Percentiles rank a stretch among this genome's conserved stretches.
These are phyloP conservation scores for Colletotrichum incanum DNA, from an alignment of 2,329 filamentous ascomycete genomes.

Conservation along the genomic window DNA sequence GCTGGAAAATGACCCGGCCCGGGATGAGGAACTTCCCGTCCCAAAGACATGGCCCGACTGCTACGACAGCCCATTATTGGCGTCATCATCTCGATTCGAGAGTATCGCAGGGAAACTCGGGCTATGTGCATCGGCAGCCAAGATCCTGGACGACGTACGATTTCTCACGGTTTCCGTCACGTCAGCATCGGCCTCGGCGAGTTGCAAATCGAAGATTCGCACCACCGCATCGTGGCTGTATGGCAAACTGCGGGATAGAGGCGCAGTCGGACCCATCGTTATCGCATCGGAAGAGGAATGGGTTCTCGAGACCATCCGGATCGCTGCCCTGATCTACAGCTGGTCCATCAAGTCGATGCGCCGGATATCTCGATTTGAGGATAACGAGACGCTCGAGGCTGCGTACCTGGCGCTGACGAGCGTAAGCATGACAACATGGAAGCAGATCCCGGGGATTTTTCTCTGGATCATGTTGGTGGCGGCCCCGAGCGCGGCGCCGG, in stretches of 20 bases:
- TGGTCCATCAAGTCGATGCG: conserved; percentile 46
- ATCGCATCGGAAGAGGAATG: conserved; percentile 31
- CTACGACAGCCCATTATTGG: conserved; percentile 48
- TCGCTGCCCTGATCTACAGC: conserved; percentile 48
- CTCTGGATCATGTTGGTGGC: conserved; percentile 51
- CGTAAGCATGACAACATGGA: conserved; percentile 50
- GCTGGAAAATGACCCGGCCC: conserved; percentile 42
- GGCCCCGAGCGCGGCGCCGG: conserved; percentile 46
- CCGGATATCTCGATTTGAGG: conserved; percentile 48
- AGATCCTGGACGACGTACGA: conserved; percentile 50
- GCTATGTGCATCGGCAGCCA: conserved; percentile 44
- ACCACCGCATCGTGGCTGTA: conserved; percentile 47
- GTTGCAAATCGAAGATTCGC: conserved; percentile 42
- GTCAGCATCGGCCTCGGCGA: conserved; percentile 16
- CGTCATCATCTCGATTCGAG: conserved; percentile 44
- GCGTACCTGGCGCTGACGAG: conserved; percentile 48
- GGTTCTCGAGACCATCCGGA: conserved; percentile 47
- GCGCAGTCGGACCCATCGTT: background rate
- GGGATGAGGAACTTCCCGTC: conserved; percentile 30
- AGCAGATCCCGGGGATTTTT: conserved; percentile 51
- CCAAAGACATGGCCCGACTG: conserved; percentile 44
- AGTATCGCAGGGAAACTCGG: conserved; percentile 36
- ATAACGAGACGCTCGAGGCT: conserved; percentile 36
- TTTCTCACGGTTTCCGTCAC: conserved; percentile 47
- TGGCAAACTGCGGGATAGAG: conserved; percentile 37